Conservation (phyloP, 495 filamentous ascomycete genomes). For the Podospora australis region DNA sequence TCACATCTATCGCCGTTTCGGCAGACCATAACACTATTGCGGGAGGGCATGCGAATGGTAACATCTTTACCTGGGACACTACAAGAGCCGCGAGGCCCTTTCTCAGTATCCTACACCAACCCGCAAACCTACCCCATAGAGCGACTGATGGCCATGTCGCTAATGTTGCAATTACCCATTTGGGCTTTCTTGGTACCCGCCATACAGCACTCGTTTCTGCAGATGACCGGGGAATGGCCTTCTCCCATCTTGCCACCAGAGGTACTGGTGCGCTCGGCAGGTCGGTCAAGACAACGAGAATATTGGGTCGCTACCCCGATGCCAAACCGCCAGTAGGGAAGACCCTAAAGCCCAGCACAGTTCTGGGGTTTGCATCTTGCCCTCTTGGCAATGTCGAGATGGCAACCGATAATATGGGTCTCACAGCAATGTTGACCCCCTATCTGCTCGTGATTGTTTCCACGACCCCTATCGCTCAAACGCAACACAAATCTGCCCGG, state of each 20-base stretch:
- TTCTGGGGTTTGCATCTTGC: conserved; percentile 83
- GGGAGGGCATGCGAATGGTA: conserved; percentile 79
- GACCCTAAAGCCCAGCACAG: conserved; percentile 85
- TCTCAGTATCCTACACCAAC: conserved; percentile 71
- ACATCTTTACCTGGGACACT: conserved; percentile 97
- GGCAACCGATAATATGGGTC: conserved; percentile 76
- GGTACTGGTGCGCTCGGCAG: conserved; percentile 81
- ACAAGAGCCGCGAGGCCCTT: conserved; percentile 75
- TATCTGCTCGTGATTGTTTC: conserved; percentile 95
- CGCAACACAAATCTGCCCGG: conserved; percentile 83
- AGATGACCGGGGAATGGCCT: conserved; percentile 93
- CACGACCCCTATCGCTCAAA: conserved; percentile 90
- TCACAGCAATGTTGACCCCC: conserved; percentile 93
- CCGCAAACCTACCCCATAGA: conserved; percentile 55
- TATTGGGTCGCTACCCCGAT: conserved; percentile 85
- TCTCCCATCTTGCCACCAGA: conserved; percentile 89
- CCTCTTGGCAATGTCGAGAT: conserved; percentile 90
- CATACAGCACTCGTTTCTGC: conserved; percentile 98
- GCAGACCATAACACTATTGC: conserved; percentile 90
- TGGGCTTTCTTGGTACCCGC: conserved; percentile 91
- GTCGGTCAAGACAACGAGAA: conserved; percentile 80
- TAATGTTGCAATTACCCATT: conserved; percentile 69
- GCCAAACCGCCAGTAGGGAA: conserved; percentile 47
- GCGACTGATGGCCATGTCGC: conserved; percentile 75
- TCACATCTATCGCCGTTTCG: conserved; percentile 83